Evolutionary conservation across 179 eudicot species (phyloP).

Genomic region (Patellifolia procumbens): DNA sequence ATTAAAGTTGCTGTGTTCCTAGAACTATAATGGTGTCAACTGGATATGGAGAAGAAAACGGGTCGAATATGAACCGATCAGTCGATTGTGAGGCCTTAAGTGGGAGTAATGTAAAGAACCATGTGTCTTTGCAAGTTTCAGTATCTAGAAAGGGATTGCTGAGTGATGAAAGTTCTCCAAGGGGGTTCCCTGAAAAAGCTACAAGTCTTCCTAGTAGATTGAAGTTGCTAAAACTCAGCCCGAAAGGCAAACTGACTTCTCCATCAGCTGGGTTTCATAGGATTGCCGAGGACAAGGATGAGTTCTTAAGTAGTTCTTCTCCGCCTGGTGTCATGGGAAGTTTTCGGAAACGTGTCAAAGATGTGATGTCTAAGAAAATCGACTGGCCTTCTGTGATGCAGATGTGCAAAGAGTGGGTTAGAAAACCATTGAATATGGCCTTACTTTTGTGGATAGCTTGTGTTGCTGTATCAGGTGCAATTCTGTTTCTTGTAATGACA

Average conservation of each 20-base stretch:
- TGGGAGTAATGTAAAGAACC: constrained; percentile 34
- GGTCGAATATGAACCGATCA: constrained; percentile 6
- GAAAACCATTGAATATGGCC: constrained; percentile 70
- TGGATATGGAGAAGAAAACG: constrained; percentile 34
- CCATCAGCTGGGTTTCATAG: constrained; percentile 55
- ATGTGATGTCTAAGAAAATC: constrained; percentile 44
- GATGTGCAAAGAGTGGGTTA: constrained; percentile 61
- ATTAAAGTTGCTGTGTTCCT: constrained; percentile 7
- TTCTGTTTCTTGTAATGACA: constrained; percentile 76
- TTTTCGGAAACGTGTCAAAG: constrained; percentile 46
- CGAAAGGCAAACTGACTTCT: constrained; percentile 29
- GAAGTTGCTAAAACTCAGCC: constrained; percentile 31
- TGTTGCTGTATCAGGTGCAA: constrained; percentile 79
- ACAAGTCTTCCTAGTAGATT: constrained; percentile 28
- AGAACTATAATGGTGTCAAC: constrained; percentile 42
- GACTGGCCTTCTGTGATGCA: constrained; percentile 50
- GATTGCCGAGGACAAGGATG: constrained; percentile 48
- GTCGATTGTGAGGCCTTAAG: constrained; percentile 31
- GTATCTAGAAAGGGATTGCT: constrained; percentile 52
- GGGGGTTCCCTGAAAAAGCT: constrained; percentile 21
- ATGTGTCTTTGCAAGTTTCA: constrained; percentile 47
- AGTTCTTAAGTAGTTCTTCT: constrained; percentile 46
- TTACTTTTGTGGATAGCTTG: constrained; percentile 58
- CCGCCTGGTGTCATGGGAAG: constrained; percentile 36
- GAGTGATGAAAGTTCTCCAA: constrained; percentile 39